Conservation (phyloP, 2,329 filamentous ascomycete species). For the Ilyonectria mors-panacis region DNA sequence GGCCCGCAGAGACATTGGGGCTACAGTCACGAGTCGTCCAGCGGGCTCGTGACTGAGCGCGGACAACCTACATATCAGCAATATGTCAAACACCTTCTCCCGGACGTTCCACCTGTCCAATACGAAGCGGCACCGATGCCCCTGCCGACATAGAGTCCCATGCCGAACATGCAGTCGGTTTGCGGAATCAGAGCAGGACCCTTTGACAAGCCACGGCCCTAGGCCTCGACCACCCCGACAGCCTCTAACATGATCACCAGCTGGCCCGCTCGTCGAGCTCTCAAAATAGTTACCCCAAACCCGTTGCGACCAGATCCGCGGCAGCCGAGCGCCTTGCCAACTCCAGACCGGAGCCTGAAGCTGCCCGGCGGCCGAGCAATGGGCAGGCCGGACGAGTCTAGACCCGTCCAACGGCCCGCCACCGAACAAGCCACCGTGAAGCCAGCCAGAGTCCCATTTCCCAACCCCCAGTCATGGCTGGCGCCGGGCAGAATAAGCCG, state of each 20-base stretch:
- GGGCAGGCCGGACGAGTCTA: constrained; percentile 9
- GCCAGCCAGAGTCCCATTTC: neutral
- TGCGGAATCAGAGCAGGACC: neutral
- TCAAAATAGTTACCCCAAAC: constrained; percentile 14
- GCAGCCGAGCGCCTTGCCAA: constrained; percentile 16
- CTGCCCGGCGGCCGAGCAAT: neutral
- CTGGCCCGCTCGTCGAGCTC: neutral
- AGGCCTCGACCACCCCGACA: neutral
- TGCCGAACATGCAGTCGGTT: neutral
- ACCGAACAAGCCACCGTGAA: constrained; percentile 19
- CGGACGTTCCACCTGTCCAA: constrained; percentile 1
- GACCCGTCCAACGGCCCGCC: constrained; percentile 33
- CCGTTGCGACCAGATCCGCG: constrained; percentile 23
- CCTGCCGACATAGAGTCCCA: neutral
- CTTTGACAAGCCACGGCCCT: neutral
- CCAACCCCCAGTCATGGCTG: constrained; percentile 8
- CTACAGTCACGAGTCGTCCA: neutral
- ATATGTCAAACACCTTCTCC: neutral
- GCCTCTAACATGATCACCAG: constrained; percentile 1
- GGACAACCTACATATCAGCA: neutral
- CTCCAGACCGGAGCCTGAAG: constrained; percentile 1
- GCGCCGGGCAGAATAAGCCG: constrained; percentile 1
- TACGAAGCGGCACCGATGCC: neutral
- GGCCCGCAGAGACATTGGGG: neutral
- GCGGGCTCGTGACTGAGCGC: constrained; percentile 10